Evolutionary conservation across 106 monocot genomes (phyloP).

Genomic region (Acanthochlamys bracteata): DNA sequence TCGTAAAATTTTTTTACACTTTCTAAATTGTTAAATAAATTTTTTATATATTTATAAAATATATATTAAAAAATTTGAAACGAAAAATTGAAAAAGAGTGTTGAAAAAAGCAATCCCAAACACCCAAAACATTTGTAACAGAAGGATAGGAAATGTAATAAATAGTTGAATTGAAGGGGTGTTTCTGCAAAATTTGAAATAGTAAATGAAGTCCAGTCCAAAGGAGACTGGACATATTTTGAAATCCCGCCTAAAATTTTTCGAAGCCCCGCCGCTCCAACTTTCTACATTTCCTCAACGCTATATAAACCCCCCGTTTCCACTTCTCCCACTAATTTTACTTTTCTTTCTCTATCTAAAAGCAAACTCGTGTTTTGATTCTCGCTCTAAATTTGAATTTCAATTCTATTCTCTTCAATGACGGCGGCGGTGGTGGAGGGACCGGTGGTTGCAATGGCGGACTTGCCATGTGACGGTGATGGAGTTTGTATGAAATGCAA

Average conservation of each 20-base stretch:
- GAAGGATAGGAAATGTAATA: too few species aligned
- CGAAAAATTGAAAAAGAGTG: too few species aligned
- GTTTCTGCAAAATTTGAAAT: too few species aligned
- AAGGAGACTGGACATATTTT: neutral
- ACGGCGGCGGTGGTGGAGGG: neutral
- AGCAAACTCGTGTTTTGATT: too few species aligned
- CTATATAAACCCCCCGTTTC: neutral
- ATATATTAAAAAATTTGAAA: too few species aligned
- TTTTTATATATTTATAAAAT: too few species aligned
- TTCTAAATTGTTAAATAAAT: too few species aligned
- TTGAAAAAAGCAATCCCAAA: too few species aligned
- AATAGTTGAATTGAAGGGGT: too few species aligned
- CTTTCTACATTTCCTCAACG: neutral
- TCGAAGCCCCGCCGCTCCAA: neutral
- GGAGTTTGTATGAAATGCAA: slow-evolving; percentile 93
- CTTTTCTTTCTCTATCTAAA: neutral
- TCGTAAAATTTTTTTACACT: too few species aligned
- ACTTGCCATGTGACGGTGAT: slow-evolving; percentile 90
- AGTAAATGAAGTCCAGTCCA: too few species aligned
- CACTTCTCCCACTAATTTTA: neutral
- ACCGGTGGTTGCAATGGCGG: slow-evolving; percentile 24
- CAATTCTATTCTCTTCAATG: neutral
- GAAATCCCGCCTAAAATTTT: neutral
- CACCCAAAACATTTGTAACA: too few species aligned
- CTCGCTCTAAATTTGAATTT: neutral